Conservation (phyloP, 352 stramenopile species). For the Phytophthora rubi region DNA sequence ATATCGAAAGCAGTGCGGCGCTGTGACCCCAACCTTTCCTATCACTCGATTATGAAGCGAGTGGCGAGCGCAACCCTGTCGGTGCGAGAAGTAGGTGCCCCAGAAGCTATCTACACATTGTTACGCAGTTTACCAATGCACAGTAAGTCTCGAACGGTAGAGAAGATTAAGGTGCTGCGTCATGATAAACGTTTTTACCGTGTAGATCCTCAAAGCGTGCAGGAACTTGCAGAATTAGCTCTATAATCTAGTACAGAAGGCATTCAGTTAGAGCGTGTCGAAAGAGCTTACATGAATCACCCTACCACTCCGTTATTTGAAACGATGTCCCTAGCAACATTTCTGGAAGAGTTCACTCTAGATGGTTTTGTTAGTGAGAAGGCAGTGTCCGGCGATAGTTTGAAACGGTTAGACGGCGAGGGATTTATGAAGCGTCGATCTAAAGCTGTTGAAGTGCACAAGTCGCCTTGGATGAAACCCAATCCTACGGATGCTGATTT, state of each 20-base stretch:
- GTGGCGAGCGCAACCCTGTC: constrained; percentile 6
- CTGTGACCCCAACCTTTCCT: constrained; percentile 4
- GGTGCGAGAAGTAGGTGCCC: neutral
- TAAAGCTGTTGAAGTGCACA: neutral
- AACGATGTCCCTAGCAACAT: constrained; percentile 1
- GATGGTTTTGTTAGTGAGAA: neutral
- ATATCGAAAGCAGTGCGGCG: constrained; percentile 8
- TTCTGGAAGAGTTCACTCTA: neutral
- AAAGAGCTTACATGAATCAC: too few relatives aligned
- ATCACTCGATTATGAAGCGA: neutral
- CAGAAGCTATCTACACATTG: constrained; percentile 2
- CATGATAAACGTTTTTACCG: too few relatives aligned
- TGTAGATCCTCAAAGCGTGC: too few relatives aligned
- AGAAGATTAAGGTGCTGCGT: too few relatives aligned
- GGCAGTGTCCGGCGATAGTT: neutral
- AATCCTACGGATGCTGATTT: neutral
- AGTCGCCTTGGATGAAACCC: neutral
- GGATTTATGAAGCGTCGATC: constrained; percentile 5
- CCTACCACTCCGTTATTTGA: too few relatives aligned
- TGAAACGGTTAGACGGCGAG: neutral
- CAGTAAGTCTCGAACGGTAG: too few relatives aligned
- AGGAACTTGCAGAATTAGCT: too few relatives aligned
- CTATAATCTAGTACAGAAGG: too few relatives aligned
- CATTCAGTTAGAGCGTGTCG: too few relatives aligned
- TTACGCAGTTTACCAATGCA: too few relatives aligned